Base-by-base conservation (phyloP, 163 green algal species). In the Scenedesmus sp. region DNA sequence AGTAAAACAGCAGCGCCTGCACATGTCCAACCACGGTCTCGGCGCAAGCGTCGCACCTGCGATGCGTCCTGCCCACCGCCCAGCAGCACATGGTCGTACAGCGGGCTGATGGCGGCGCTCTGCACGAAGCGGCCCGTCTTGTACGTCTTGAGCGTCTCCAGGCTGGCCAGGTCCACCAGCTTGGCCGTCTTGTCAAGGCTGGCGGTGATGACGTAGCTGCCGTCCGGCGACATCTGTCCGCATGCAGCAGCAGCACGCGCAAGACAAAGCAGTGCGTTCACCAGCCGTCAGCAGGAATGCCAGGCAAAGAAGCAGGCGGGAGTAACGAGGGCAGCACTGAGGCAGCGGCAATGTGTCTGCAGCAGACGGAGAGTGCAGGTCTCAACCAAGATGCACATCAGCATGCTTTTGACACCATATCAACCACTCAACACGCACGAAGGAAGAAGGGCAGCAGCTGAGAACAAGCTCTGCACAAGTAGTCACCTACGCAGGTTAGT, bases 61-160 rank as follows among this genome's bases (percentile, higher is more conserved):
- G 80, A 81, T 42, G 85, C 86, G 42, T 92, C 89, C 86, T 84
- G 78, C 1, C 87, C 56, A 46, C 93, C 96, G 87, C 90, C 89
- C 51, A 90, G 83, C 73, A 92, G 72, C 51, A 99, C 97, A 93
- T 99, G 98, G 92, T 99, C 97, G 87, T 97, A 96, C 46, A 99
- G 94, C 12, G 98, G 98, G 3, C 97, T 99, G 46, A 99, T 95
- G 61, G 96, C 97, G 7, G 96, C 98, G 18, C 94, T 96, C 93
- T 99, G 99, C 88, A 99, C 96, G 61, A 97, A 97, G 13, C 96
- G 94, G 24, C 97, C 96, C 42, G 95, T 96, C 85, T 97, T 94
- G 95, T 99, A 99, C 24, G 95, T 98, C 94, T 99, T 99, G 22
- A 99, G 37, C 51, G 95, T 91, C 87, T 98, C 91, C 40, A 99